A percentile compares a stretch with the other conserved stretches of the same genome.
These are phyloP conservation scores for Zygosaccharomyces kombuchaensis DNA, from an alignment of 805 yeast genomes.

Conservation along the genomic window DNA sequence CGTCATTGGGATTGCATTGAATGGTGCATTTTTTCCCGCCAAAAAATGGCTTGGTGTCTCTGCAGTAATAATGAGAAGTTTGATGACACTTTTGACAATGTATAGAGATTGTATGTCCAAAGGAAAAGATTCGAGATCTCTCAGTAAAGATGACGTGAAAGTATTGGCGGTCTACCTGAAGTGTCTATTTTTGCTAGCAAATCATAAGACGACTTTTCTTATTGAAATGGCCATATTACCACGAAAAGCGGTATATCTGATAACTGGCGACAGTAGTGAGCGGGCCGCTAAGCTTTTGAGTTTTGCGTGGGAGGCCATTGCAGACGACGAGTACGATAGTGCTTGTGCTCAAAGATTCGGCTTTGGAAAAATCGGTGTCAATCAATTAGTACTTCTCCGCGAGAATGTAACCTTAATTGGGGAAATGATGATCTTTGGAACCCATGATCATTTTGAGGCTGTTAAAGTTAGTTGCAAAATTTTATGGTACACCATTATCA, in stretches of 20 bases:
- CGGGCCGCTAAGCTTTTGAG: conserved; percentile 52
- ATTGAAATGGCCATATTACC: conserved; percentile 72
- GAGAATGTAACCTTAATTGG: conserved; percentile 57
- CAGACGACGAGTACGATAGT: conserved; percentile 54
- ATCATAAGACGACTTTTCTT: conserved; percentile 62
- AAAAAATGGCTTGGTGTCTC: conserved; percentile 70
- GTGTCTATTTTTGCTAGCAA: conserved; percentile 52
- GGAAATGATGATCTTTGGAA: conserved; percentile 60
- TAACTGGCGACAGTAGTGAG: conserved; percentile 60
- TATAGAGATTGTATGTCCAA: conserved; percentile 46
- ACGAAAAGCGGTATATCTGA: conserved; percentile 59
- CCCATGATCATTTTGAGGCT: conserved; percentile 61
- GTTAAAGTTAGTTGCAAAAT: conserved; percentile 60
- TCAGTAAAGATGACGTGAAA: conserved; percentile 31
- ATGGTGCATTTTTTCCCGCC: conserved; percentile 58
- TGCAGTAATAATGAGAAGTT: conserved; percentile 52
- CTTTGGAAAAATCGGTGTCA: conserved; percentile 59
- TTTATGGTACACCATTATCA: conserved; percentile 57
- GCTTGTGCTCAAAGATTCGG: conserved; percentile 53
- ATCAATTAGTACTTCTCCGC: conserved; percentile 59
- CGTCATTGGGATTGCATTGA: conserved; percentile 48
- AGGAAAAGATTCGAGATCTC: conserved; percentile 43
- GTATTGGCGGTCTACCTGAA: conserved; percentile 68
- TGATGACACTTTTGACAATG: conserved; percentile 51
- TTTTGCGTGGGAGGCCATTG: conserved; percentile 70